Conservation (phyloP, 176 grass and related monocot species). For the Eleusine coracana region DNA sequence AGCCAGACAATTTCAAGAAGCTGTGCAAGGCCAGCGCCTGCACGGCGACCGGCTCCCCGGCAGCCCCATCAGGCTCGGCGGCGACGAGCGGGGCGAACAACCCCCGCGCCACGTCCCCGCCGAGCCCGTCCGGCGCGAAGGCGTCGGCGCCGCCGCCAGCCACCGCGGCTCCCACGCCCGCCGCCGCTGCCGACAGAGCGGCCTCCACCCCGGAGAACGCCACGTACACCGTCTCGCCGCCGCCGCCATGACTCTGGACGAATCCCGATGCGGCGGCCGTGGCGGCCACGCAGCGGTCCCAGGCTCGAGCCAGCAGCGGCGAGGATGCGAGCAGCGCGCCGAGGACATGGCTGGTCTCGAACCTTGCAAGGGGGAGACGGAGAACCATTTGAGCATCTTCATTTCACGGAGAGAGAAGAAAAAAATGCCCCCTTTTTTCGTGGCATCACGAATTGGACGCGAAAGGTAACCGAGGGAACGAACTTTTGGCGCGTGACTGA, state of each 20-base stretch:
- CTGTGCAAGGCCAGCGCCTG: slow-evolving; percentile 64
- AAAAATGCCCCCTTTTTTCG: neutral
- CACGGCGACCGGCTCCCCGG: slow-evolving; percentile 59
- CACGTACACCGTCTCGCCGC: slow-evolving; percentile 59
- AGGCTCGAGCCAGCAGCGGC: slow-evolving; percentile 72
- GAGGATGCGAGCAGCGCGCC: slow-evolving; percentile 84
- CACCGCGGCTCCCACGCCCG: neutral
- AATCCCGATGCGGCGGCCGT: slow-evolving; percentile 44
- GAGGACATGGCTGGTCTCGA: slow-evolving; percentile 92
- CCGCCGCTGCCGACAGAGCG: slow-evolving; percentile 27
- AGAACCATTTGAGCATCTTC: slow-evolving; percentile 37
- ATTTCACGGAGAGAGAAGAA: neutral
- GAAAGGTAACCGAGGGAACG: neutral
- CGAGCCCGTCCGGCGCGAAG: slow-evolving; percentile 49
- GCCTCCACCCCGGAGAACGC: slow-evolving; percentile 66
- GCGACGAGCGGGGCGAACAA: slow-evolving; percentile 64
- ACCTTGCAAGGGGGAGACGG: slow-evolving; percentile 52
- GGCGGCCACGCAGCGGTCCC: slow-evolving; percentile 62
- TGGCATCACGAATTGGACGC: slow-evolving; percentile 1
- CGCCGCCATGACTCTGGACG: slow-evolving; percentile 22
- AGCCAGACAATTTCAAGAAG: slow-evolving; percentile 55
- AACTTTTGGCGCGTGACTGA: slow-evolving; percentile 16
- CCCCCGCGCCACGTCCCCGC: slow-evolving; percentile 23
- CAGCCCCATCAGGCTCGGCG: slow-evolving; percentile 50
- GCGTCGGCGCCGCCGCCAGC: slow-evolving; percentile 35